Conservation (phyloP, 176 grass and related monocot species). For the Cymbopogon citratus region DNA sequence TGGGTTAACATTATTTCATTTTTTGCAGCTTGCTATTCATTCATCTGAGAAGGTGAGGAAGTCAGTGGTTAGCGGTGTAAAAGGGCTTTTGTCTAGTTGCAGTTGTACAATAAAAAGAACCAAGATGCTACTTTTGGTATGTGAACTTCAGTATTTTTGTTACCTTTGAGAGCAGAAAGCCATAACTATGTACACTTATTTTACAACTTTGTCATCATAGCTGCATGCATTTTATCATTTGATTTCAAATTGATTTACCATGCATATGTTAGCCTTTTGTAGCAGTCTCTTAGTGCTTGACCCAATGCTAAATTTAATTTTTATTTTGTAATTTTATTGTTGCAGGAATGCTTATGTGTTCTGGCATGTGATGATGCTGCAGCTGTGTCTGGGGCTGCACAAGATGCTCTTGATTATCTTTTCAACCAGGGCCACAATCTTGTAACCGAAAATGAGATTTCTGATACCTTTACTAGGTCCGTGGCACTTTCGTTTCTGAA, state of each 20-base stretch:
- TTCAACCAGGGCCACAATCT: constrained; percentile 51
- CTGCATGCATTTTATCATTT: constrained; percentile 13
- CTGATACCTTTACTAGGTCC: constrained; percentile 84
- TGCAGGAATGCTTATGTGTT: constrained; percentile 86
- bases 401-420: constrained; percentile 64
- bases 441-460: constrained; percentile 71
- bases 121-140: constrained; percentile 84
- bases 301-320: constrained; percentile 24
- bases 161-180: neutral
- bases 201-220: neutral
- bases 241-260: constrained; percentile 22
- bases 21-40: constrained; percentile 79
- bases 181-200: constrained; percentile 14
- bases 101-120: constrained; percentile 49
- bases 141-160: constrained; percentile 11
- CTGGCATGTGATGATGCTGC: constrained; percentile 62
- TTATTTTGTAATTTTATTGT: constrained; percentile 33
- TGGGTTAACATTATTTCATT: constrained; percentile 20
- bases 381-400: constrained; percentile 66
- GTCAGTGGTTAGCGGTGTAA: constrained; percentile 56
- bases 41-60: constrained; percentile 87
- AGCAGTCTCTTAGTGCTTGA: constrained; percentile 4
- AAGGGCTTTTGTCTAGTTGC: constrained; percentile 68
- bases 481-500: constrained; percentile 34
- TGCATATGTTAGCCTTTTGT: neutral